Base-by-base conservation (phyloP, 1,284 basidiomycete genomes). In the Marasmius sp. region DNA sequence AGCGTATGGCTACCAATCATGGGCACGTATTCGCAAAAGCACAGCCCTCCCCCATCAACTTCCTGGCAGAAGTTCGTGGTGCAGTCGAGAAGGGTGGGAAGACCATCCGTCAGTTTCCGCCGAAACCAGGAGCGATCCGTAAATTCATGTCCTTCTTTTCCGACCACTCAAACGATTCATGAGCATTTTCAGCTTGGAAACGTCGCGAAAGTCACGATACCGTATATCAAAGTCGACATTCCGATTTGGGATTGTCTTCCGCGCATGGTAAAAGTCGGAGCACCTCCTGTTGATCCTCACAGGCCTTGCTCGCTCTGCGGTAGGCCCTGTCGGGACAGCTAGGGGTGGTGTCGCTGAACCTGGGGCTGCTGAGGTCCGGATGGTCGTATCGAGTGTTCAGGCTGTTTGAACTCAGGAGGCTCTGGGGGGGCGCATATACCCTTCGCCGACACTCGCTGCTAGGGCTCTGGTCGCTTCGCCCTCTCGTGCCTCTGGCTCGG, bases 1-100 rank as follows among this genome's bases (percentile, higher is more conserved):
- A 99, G 76, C 89, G 97, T 58, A 99, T 99, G 96, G 97, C 97
- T 9, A 97, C 95, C 47, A 99, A 99, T 77, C 96, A 98, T 71
- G 97, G 99, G 69, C 99, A 99, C 75, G 96, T 98, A 62, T 99
- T 99, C 74, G 95, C 96, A 62, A 99, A 99, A 76, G 94, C 94
- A 0, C 93, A 98, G 62, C 97, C 97, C 1, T 96, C 95, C 6
- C 94, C 96, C 8, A 94, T 98, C 73, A 97, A 91, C 66, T 98
- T 95, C 77, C 85, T 98, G 55, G 95, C 97, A 43, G 97, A 99
- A 76, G 98, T 99, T 75, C 92, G 97, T 67, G 96, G 93, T 77
- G 96, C 96, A 12, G 95, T 99, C 38, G 97, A 99, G 77, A 97
- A 95, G 75, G 96, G 97, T 65, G 97, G 97, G 61, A 98, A 99